Evolutionary conservation across 345 rosid genomes (phyloP), one percentile per base, ranked within the genome.

Genomic region (Dipteronia dyeriana): DNA sequence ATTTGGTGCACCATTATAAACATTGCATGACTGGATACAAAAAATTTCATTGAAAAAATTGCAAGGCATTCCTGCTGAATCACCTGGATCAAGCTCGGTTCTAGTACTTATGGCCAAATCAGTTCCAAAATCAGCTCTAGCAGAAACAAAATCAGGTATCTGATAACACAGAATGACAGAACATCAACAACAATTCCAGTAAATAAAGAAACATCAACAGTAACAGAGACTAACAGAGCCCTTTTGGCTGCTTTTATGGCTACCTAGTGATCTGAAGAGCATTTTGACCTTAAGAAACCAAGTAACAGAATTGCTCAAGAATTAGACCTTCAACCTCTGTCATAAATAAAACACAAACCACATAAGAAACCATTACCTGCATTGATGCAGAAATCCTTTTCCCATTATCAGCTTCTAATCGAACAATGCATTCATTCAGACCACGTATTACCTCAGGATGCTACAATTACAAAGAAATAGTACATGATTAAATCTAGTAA

Each of bases 71-170:
- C 47, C 47, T 65, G 64, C 49, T 62, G 56, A 80, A 70, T 82
- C 76, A 92, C 97, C 97, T 88, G 99, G 97, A 79, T 92, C 94
- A 67, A 95, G 94, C 78, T 93, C 97, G 16, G 86, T 82, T 84
- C 98, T 92, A 17, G 95, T 91, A 65, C 89, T 87, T 26, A 90
- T 84, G 12, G 97, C 98, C 89, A 91, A 85, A 78, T 92, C 95
- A 79, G 96, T 91, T 77, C 97, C 95, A 74, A 90, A 91, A 84
- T 88, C 88, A 41, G 87, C 94, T 87, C 90, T 93, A 9, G 98
- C 98, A 12, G 94, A 88, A 66, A 85, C 87, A 79, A 87, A 95
- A 76, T 95, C 98, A 17, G 92, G 87, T 77, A 95, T 92, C 99
- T 95, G 80, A 72, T 25, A 71, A 76, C 68, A 66, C 68, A 66